phyloP scores from a whole-genome alignment of 2,329 filamentous ascomycete genomes.

The Xylaria sp. region DNA sequence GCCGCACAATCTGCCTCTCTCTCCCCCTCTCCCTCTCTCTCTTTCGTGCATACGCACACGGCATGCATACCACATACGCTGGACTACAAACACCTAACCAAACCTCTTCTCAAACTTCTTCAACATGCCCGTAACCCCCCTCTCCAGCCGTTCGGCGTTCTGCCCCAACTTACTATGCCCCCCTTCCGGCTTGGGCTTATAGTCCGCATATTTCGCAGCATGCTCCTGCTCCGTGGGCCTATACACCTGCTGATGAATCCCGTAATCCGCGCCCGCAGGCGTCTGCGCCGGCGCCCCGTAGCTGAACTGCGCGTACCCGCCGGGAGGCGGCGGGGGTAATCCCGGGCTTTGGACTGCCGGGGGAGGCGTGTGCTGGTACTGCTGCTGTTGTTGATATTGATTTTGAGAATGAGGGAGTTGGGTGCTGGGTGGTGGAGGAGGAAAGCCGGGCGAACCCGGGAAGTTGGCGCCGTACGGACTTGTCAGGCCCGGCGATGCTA shows the following conservation, averaged over 20 bases:
- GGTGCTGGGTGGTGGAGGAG: conserved; percentile 47
- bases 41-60: too few relatives aligned
- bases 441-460: conserved; percentile 58
- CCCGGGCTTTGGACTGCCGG: conserved; percentile 53
- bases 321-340: conserved; percentile 58
- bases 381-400: background rate
- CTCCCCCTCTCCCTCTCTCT: too few relatives aligned
- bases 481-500: conserved; percentile 55
- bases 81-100: conserved; percentile 27
- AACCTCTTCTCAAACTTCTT: conserved; percentile 85
- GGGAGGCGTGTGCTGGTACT: conserved; percentile 45
- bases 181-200: conserved; percentile 55
- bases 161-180: conserved; percentile 67
- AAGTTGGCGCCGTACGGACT: conserved; percentile 60
- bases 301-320: conserved; percentile 67
- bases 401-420: background rate
- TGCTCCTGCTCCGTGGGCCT: conserved; percentile 73
- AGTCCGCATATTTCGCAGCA: conserved; percentile 53
- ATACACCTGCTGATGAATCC: conserved; percentile 76
- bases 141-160: conserved; percentile 73
- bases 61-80: too few relatives aligned
- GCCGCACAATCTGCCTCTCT: too few relatives aligned
- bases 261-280: conserved; percentile 57
- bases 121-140: conserved; percentile 75
- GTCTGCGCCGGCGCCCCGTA: conserved; percentile 47